Evolutionary conservation across 148 eudicot genomes (phyloP), one percentile per base, ranked within the genome.

Genomic region (Rhododendron griersonianum): DNA sequence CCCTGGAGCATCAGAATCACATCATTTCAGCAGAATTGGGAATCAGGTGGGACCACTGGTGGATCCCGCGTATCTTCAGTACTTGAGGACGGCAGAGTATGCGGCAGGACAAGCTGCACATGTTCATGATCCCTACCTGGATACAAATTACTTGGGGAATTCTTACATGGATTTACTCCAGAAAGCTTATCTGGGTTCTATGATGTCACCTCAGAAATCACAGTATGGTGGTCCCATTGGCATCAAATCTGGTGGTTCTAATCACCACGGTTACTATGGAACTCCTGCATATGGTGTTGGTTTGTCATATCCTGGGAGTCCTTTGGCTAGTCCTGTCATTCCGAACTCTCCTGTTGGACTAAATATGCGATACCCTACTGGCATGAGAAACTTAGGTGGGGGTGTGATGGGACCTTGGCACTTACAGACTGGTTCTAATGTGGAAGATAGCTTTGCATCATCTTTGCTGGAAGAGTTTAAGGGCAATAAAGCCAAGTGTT

Each of bases 381-480:
- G 93, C 88, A 89, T 93, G 93, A 93, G 96, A 84, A 94, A 90
- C 87, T 91, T 92, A 25, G 91, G 90, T 81, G 95, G 92, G 37
- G 88, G 93, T 77, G 89, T 84, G 51, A 90, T 91, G 90, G 96
- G 96, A 82, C 85, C 92, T 33, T 96, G 98, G 96, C 91, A 91
- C 80, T 91, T 91, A 59, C 94, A 92, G 71, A 63, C 89, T 86
- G 93, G 91, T 55, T 83, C 88, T 84, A 90, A 85, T 53, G 85
- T 92, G 91, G 98, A 93, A 85, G 93, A 89, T 78, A 86, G 88
- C 82, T 95, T 93, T 80, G 89, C 92, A 50, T 93, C 95, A 75
- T 92, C 98, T 50, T 88, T 95, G 51, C 92, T 95, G 67, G 97
- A 95, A 74, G 98, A 95, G 83, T 94, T 95, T 71, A 95, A 95